Conservation (phyloP, 169 alveolate genomes). For the Theileria equi region DNA sequence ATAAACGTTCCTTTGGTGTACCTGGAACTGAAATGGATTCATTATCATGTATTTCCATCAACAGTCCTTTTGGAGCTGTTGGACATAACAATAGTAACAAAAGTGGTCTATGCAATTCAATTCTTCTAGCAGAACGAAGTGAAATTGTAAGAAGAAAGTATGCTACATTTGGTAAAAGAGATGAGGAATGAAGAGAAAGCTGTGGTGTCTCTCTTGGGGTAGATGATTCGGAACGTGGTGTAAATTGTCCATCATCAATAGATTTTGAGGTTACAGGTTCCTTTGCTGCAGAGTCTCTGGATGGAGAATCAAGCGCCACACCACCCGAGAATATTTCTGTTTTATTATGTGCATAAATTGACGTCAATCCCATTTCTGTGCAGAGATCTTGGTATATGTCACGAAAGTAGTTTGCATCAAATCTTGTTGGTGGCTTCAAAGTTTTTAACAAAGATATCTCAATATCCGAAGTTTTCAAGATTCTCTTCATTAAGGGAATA, state of each 20-base stretch:
- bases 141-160: conserved; percentile 3
- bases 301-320: background rate
- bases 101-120: conserved; percentile 14
- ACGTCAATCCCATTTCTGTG: conserved; percentile 20
- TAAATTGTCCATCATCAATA: too few species aligned
- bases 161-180: background rate
- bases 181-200: background rate
- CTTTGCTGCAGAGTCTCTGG: too few species aligned
- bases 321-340: conserved; percentile 19
- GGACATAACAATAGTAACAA: conserved; percentile 8
- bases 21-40: background rate
- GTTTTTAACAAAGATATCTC: background rate
- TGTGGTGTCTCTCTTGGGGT: background rate
- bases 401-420: background rate
- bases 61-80: background rate
- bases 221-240: conserved; percentile 3
- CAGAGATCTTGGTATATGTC: conserved; percentile 22
- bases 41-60: background rate
- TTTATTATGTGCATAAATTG: conserved; percentile 42
- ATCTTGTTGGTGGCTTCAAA: background rate
- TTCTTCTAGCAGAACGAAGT: background rate
- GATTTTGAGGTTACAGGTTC: too few species aligned
- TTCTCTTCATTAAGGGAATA: conserved; percentile 32
- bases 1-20: background rate
- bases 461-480: background rate